Base-by-base conservation (phyloP, 768 basidiomycete genomes). In the Boletus coccyginus region DNA sequence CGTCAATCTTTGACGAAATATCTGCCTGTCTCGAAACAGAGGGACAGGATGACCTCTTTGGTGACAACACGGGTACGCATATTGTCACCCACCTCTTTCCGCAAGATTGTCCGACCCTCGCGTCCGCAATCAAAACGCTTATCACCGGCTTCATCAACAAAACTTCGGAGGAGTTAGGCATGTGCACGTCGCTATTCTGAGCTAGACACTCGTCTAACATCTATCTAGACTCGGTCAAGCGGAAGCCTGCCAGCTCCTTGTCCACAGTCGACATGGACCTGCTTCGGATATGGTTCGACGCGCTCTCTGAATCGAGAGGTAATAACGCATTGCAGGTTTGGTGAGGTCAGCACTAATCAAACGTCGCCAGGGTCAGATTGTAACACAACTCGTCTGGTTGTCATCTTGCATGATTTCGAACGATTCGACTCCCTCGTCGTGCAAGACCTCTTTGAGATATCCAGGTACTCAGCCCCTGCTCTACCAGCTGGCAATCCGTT, bases 361-460 rank as follows among this genome's bases (percentile, higher is more conserved):
- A 1, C 21, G 29, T 40, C 38, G 12, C 42, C 41, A 66, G 61
- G 52, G 16, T 52, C 59, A 40, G 51, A 64, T 57, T 57, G 65
- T 12, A 17, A 58, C 1, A 57, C 61, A 6, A 69, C 64, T 12
- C 78, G 77, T 38, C 77, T 92, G 4, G 76, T 85, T 24, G 74
- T 88, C 10, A 63, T 91, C 13, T 63, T 92, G 21, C 87, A 90
- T 53, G 85, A 88, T 53, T 90, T 92, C 59, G 90, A 92, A 63
- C 82, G 85, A 64, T 81, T 88, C 47, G 87, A 89, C 53, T 71
- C 81, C 0, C 52, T 59, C 2, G 77, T 91, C 3, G 68, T 92
- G 46, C 82, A 86, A 62, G 88, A 92, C 62, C 63, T 90, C 17
- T 81, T 90, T 41, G 79, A 86, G 51, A 84, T 91, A 36, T 88